These are phyloP conservation scores for Aspergillus baeticus DNA, from an alignment of 495 filamentous ascomycete species.

Conservation along the genomic window DNA sequence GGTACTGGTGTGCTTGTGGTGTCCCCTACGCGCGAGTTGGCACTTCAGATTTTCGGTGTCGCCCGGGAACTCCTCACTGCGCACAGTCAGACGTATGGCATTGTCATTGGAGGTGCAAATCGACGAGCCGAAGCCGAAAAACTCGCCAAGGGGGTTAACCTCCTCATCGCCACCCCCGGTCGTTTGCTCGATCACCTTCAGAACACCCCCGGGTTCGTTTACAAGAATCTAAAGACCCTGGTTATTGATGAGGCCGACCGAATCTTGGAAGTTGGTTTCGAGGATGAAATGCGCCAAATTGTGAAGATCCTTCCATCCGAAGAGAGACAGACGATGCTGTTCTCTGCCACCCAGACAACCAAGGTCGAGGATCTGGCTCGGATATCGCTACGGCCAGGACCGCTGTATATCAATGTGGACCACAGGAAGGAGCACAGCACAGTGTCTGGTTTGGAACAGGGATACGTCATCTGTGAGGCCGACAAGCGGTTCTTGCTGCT, in stretches of 20 bases:
- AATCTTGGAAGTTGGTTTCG: conserved; percentile 95
- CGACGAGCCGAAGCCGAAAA: conserved; percentile 90
- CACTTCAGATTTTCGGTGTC: conserved; percentile 94
- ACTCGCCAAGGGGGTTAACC: conserved; percentile 88
- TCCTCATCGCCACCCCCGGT: conserved; percentile 91
- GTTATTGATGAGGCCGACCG: conserved; percentile 81
- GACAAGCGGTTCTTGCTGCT: conserved; percentile 92
- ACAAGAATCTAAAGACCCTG: conserved; percentile 86
- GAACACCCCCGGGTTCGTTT: conserved; percentile 88
- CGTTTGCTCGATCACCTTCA: conserved; percentile 91
- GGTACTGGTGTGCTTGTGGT: conserved; percentile 87
- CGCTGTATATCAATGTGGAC: conserved; percentile 95
- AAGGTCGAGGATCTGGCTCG: conserved; percentile 96
- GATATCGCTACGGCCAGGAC: conserved; percentile 88
- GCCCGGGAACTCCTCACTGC: conserved; percentile 85
- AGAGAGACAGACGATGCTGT: conserved; percentile 92
- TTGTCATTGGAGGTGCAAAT: conserved; percentile 95
- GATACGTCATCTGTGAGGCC: conserved; percentile 88
- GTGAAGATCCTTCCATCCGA: conserved; percentile 91
- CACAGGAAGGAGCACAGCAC: conserved; percentile 75
- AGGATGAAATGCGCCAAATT: conserved; percentile 97
- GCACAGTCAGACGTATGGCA: conserved; percentile 91
- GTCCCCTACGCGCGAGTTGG: conserved; percentile 69
- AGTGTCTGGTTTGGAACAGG: conserved; percentile 90
- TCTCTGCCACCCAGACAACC: conserved; percentile 96